Evolutionary conservation across 139 green algal genomes (phyloP).

Genomic region (Coccomyxa sp.): DNA sequence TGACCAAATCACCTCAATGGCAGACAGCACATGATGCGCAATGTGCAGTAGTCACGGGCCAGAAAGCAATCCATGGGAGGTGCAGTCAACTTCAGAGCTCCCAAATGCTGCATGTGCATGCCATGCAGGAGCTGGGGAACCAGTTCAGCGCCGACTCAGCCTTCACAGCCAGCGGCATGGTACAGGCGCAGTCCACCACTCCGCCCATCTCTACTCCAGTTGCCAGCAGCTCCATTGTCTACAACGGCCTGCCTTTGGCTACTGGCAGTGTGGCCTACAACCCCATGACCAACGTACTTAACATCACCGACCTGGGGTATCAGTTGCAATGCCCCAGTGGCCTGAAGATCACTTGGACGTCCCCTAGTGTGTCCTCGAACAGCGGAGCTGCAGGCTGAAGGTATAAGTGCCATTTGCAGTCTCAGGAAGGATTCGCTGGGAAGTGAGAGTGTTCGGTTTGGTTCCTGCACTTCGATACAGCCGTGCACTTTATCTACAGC

Average conservation of each 20-base stretch:
- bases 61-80: too few species aligned
- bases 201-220: too few species aligned
- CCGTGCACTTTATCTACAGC: neutral
- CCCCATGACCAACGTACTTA: neutral
- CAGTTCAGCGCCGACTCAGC: neutral
- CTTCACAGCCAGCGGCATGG: constrained; percentile 11
- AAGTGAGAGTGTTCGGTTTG: neutral
- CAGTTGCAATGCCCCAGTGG: neutral
- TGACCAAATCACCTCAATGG: too few species aligned
- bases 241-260: neutral
- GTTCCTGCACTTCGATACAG: neutral
- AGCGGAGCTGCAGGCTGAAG: neutral
- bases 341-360: neutral
- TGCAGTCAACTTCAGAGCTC: too few species aligned
- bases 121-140: neutral
- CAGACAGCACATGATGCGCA: too few species aligned
- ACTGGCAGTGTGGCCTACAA: neutral
- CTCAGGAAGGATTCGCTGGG: neutral
- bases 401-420: neutral
- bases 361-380: neutral
- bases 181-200: too few species aligned
- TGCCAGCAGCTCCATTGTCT: neutral
- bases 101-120: too few species aligned
- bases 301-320: neutral
- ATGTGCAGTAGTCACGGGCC: too few species aligned